phyloP scores from a whole-genome alignment of 2,329 filamentous ascomycete genomes.

The Plenodomus biglobosus region DNA sequence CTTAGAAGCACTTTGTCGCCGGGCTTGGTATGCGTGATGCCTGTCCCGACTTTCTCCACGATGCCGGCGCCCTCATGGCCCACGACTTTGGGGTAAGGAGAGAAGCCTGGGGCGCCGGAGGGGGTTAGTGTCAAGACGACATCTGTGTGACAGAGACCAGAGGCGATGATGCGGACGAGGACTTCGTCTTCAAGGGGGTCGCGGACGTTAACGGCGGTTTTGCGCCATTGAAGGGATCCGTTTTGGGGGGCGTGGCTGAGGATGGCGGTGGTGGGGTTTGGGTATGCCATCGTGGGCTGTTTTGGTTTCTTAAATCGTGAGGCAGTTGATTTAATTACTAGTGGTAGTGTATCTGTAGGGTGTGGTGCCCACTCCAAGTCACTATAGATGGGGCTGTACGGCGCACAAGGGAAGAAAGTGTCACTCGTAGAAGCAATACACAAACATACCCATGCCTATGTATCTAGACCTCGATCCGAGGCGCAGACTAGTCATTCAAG shows the following conservation, averaged over 20 bases:
- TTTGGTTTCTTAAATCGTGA: no score
- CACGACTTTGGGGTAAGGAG: constrained; percentile 51
- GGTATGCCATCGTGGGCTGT: constrained; percentile 1
- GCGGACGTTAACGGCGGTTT: constrained; percentile 43
- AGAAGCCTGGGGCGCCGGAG: background rate
- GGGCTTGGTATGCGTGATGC: constrained; percentile 45
- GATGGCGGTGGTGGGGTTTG: constrained; percentile 37
- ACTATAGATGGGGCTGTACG: no score
- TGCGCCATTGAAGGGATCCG: constrained; percentile 43
- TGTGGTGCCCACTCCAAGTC: background rate
- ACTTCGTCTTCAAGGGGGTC: constrained; percentile 51
- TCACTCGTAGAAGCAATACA: background rate
- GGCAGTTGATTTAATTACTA: no score
- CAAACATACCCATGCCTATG: background rate
- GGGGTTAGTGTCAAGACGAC: constrained; percentile 47
- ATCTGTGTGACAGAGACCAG: constrained; percentile 60
- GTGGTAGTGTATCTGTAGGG: background rate
- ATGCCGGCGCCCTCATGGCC: constrained; percentile 60
- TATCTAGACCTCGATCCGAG: background rate
- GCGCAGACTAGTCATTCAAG: background rate
- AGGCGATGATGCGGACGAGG: constrained; percentile 56
- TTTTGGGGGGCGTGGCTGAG: constrained; percentile 43
- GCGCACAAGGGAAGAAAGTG: background rate
- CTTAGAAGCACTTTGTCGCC: constrained; percentile 54
- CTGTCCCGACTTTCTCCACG: constrained; percentile 49